Conservation (phyloP, 2,329 filamentous ascomycete genomes). For the Zasmidium cellare region DNA sequence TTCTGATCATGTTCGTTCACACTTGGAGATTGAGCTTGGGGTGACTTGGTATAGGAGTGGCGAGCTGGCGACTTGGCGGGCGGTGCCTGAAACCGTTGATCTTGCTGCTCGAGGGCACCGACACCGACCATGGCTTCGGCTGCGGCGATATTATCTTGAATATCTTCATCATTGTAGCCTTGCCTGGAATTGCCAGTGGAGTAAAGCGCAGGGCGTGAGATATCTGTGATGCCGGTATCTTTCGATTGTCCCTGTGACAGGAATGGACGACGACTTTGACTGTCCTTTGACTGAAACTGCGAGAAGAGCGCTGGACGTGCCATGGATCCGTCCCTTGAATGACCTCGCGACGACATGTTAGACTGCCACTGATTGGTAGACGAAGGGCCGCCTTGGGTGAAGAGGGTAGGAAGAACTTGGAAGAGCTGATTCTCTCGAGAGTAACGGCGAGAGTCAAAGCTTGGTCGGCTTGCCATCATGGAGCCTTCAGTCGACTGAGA, state of each 20-base stretch:
- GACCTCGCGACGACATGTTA: not conserved
- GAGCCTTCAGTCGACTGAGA: not conserved
- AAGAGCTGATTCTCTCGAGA: not conserved
- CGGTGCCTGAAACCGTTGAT: not conserved
- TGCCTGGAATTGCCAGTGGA: not conserved
- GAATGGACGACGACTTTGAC: not conserved
- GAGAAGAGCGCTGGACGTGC: not conserved
- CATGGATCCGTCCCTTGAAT: not conserved
- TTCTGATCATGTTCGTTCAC: not conserved
- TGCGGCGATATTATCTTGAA: not conserved
- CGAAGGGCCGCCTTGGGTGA: not conserved
- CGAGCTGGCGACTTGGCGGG: not conserved
- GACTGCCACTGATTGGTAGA: not conserved
- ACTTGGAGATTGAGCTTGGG: not conserved
- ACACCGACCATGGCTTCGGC: not conserved
- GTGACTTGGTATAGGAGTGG: not conserved
- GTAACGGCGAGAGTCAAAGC: not conserved
- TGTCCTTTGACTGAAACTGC: not conserved
- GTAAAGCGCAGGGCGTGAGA: not conserved
- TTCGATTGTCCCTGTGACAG: not conserved
- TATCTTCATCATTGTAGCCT: not conserved
- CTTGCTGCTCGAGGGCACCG: not conserved
- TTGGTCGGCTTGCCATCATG: not conserved
- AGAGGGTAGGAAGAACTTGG: not conserved
- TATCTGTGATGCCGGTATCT: not conserved